Percentiles rank a stretch among this genome's conserved stretches.
Evolutionary conservation across 148 eudicot genomes (phyloP).

Genomic region (Amaranthus palmeri): DNA sequence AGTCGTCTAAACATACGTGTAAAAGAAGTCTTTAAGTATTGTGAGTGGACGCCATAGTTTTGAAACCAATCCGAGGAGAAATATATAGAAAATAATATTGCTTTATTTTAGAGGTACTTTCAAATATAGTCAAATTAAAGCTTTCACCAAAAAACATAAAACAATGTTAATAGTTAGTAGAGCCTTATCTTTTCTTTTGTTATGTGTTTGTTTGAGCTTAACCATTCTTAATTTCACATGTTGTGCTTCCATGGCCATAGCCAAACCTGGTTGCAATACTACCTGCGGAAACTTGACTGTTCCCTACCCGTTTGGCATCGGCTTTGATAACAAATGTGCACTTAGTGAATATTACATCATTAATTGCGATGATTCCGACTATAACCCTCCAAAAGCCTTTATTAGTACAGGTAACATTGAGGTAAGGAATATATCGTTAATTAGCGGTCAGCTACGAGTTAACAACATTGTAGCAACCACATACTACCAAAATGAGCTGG

Average conservation of each 20-base stretch:
- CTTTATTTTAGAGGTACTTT: no score
- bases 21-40: no score
- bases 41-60: no score
- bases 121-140: no score
- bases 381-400: conserved; percentile 8
- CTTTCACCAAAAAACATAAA: no score
- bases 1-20: no score
- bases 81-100: no score
- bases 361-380: background rate
- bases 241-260: background rate
- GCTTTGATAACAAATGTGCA: background rate
- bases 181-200: no score
- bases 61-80: no score
- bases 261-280: conserved; percentile 13
- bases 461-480: conserved; percentile 18
- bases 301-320: conserved; percentile 27
- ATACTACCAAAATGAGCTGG: conserved; percentile 19
- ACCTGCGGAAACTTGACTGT: conserved; percentile 12
- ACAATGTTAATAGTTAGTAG: no score
- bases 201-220: no score
- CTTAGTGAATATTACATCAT: background rate
- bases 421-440: conserved; percentile 26
- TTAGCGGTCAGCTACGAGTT: conserved; percentile 27
- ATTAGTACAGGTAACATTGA: background rate
- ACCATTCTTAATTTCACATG: no score